Conservation (phyloP, 2,329 filamentous ascomycete genomes). For the Penicillium sp. region DNA sequence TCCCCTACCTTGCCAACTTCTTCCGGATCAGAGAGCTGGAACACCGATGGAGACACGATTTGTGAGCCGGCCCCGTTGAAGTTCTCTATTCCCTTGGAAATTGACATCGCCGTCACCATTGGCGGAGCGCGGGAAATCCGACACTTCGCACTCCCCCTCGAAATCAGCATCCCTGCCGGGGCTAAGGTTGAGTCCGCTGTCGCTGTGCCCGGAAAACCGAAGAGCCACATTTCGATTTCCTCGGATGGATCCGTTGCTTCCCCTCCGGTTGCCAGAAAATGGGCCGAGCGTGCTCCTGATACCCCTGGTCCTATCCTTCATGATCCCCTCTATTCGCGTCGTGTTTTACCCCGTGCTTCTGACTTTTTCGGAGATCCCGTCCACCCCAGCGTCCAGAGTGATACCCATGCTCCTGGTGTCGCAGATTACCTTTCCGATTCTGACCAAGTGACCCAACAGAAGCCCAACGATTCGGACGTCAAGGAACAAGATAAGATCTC, state of each 20-base stretch:
- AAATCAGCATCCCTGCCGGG: background rate
- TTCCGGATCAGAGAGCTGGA: background rate
- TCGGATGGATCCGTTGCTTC: background rate
- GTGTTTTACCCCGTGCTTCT: background rate
- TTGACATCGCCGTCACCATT: background rate
- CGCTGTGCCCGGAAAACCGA: background rate
- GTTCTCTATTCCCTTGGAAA: background rate
- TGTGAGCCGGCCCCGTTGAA: background rate
- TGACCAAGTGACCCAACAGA: background rate
- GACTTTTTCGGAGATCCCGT: background rate
- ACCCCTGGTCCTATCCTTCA: background rate
- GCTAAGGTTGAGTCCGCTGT: background rate
- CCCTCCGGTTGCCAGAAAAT: background rate
- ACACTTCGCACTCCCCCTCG: background rate
- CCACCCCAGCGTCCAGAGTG: background rate
- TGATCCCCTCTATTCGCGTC: background rate
- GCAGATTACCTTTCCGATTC: background rate
- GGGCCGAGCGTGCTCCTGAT: background rate
- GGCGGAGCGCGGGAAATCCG: background rate
- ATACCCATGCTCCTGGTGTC: background rate
- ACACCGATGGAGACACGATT: background rate
- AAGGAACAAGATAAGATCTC: constrained; percentile 25
- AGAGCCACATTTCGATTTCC: background rate
- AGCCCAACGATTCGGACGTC: background rate
- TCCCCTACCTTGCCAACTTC: background rate